Evolutionary conservation across 2,329 filamentous ascomycete genomes (phyloP), one percentile per base, ranked within the genome.

Genomic region (Zymoseptoria passerinii): DNA sequence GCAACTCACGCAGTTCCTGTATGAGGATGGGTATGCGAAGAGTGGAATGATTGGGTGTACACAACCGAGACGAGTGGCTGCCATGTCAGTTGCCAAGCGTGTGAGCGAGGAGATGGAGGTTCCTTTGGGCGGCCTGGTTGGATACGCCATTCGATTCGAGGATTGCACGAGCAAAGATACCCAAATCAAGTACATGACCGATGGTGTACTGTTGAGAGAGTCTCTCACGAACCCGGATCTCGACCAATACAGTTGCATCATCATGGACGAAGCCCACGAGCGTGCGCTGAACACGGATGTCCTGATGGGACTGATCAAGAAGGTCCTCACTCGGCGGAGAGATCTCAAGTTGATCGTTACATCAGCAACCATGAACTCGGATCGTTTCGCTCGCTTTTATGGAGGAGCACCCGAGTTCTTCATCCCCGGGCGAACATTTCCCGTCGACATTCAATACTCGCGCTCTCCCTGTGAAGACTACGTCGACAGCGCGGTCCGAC

Each of bases 251-350:
- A 96, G 92, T 13, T 96, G 92, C 72, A 91, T 99, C 68, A 99
- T 99, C 74, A 99, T 99, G 94, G 94, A 99, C 71, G 94, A 99
- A 77, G 95, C 94, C 4, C 94, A 99, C 80, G 94, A 99, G 74
- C 84, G 94, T 72, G 92, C 94, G 1, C 77, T 99, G 53, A 97
- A 99, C 70, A 99, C 94, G 0, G 94, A 99, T 73, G 92, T 99
- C 18, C 77, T 99, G 13, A 96, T 99, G 89, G 94, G 94, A 0
- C 77, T 99, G 28, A 92, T 99, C 77, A 99, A 97, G 74, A 99
- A 99, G 75, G 92, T 99, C 3, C 77, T 99, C 52, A 88, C 92
- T 62, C 82, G 92, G 55, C 83, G 95, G 60, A 83, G 91, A 68
- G 94, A 99, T 69, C 78, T 99, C 52, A 99, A 97, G 74, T 79